Base-by-base conservation (phyloP, 352 stramenopile genomes). In the Globisporangium nagaii region DNA sequence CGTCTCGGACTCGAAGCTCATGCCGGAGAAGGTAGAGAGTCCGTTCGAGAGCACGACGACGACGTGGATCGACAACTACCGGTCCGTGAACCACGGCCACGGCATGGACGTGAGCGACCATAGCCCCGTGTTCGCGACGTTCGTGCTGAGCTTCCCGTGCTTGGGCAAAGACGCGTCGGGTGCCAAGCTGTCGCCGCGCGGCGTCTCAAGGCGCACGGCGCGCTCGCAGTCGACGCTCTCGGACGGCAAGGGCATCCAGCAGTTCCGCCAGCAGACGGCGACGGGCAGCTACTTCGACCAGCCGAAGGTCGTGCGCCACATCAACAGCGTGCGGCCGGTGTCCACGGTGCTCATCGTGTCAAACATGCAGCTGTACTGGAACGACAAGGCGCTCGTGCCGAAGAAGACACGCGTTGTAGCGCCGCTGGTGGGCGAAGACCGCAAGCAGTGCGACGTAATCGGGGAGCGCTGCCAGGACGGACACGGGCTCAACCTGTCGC, bases 71-170 rank as follows among this genome's bases (percentile, higher is more conserved):
- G 80, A 91, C 65, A 91, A 90, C 53, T 93, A 93, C 51, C 75
- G 78, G 19, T 87, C 79, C 2, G 79, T 93, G 27, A 93, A 93
- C 49, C 71, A 93, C 61, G 84, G 80, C 25, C 68, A 78, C 17
- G 79, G 79, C 30, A 90, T 93, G 84, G 78, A 90, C 42, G 78
- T 90, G 20, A 91, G 80, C 39, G 84, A 93, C 53, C 84, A 93
- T 62, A 90, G 79, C 22, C 84, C 84, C 4, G 84, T 93, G 50
- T 89, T 68, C 41, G 77, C 69, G 17, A 90, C 81, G 1, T 89
- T 93, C 58, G 66, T 86, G 24, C 68, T 93, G 48, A 88, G 79
- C 56, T 91, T 89, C 53, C 66, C 73, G 13, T 62, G 68, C n/a
- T 58, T 68, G 10, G 53, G 70, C 20, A 70, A 43, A 17, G 52